Percentiles rank a stretch among this genome's conserved stretches.
These are phyloP conservation scores for Pittosporum tobira DNA, from an alignment of 129 eudicot species.

Conservation along the genomic window DNA sequence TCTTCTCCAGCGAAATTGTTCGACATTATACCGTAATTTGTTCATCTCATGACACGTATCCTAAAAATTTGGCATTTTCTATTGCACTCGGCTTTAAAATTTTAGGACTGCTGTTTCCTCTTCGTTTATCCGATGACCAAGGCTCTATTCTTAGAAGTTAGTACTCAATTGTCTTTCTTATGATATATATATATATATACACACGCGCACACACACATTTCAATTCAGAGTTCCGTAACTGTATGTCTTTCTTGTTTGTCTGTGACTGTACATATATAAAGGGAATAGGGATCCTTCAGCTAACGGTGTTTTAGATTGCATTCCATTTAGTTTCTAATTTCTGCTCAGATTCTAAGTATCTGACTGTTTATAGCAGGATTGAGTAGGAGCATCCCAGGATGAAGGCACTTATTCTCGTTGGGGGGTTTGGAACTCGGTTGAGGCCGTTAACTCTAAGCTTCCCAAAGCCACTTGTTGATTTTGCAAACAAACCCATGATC, in stretches of 20 bases:
- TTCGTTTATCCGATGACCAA: conserved; percentile 26
- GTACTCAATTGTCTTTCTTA: conserved; percentile 7
- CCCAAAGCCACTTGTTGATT: conserved; percentile 96
- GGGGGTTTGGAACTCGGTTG: conserved; percentile 95
- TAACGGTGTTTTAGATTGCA: conserved; percentile 8
- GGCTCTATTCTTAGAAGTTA: conserved; percentile 13
- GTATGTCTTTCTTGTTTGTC: conserved; percentile 31
- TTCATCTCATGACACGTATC: conserved; percentile 19
- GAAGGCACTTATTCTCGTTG: conserved; percentile 99
- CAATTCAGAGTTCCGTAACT: conserved; percentile 22
- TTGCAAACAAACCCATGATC: conserved; percentile 97
- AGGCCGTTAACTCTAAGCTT: conserved; percentile 86
- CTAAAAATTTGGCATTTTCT: conserved; percentile 11
- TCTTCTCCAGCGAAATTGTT: conserved; percentile 11
- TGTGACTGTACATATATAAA: conserved; percentile 22
- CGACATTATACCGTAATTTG: conserved; percentile 1
- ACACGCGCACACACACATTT: too few relatives aligned
- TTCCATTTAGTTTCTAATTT: conserved; percentile 21
- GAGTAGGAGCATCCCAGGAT: conserved; percentile 33
- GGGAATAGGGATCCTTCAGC: conserved; percentile 7
- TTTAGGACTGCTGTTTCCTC: conserved; percentile 17
- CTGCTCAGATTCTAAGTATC: conserved; percentile 22
- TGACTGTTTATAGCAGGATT: conserved; percentile 7
- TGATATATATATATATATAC: too few relatives aligned
- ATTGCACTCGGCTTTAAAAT: conserved; percentile 13